Base-by-base conservation (phyloP, 139 green algal genomes). In the Ettlia oleoabundans region DNA sequence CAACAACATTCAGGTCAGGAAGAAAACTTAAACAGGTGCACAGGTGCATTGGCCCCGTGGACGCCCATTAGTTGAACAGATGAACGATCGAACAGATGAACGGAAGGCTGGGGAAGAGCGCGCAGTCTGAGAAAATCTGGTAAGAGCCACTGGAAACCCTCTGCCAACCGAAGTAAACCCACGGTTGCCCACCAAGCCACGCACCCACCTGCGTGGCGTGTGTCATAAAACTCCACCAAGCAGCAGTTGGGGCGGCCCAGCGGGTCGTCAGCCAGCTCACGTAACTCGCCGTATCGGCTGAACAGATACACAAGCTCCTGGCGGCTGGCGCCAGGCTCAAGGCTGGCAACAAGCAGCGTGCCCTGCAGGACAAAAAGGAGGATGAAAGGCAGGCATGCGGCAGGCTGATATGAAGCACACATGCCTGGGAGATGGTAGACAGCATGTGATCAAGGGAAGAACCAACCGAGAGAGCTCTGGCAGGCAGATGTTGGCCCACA, bases 191-290 rank as follows among this genome's bases (percentile, higher is more conserved):
- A 37, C 21, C 24, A 9, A 37, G 30, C 24, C 30, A 18, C 8
- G 4, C 8, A 1, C 65, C 33, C 61, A 81, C 70, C 71, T 62
- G 81, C 88, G n/a, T 82, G 73, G 15, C 89, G 82, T 18, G 81
- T 82, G 75, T 99, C 96, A 69, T 94, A 98, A 47, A 94, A 99
- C 74, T 98, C 94, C 2, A 98, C 90, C 52, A 97, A n/a, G 55
- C 74, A 76, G 79, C 77, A 85, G 76, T 81, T 66, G 38, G 74
- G 76, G 0, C 79, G 63, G 8, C 30, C 37, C 8, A 63, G 10
- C 6, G 87, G 71, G 42, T 78, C 68, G 21, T 63, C 42, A 15
- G 53, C 38, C 35, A 93, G 64, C 40, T 87, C 81, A 74, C 93
- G 93, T 1, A 99, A 90, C 26, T 98, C 93, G 1, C 96, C 96